These are phyloP conservation scores for Botryotinia globosa DNA, from an alignment of 2,329 filamentous ascomycete genomes.

Conservation along the genomic window DNA sequence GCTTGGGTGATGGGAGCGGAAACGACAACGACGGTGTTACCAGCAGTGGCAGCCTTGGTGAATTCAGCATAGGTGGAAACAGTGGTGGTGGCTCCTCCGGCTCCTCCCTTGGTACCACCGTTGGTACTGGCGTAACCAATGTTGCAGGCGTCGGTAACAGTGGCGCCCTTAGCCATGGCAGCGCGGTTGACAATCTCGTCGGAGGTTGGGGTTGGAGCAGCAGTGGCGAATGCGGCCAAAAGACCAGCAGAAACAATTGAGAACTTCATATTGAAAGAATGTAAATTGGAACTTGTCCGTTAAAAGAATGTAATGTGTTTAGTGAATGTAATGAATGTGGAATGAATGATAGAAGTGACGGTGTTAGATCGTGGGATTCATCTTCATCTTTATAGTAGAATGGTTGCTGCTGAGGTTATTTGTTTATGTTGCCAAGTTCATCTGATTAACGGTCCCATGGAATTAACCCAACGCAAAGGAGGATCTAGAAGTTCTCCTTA, in stretches of 20 bases:
- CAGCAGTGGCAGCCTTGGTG: conserved; percentile 12
- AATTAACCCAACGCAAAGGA: not conserved
- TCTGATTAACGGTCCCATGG: not conserved
- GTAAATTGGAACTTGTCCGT: not conserved
- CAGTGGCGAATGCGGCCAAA: conserved; percentile 16
- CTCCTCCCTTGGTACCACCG: conserved; percentile 46
- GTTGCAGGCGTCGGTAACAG: conserved; percentile 34
- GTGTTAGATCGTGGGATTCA: not conserved
- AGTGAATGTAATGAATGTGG: not conserved
- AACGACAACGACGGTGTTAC: conserved; percentile 14
- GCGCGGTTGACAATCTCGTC: conserved; percentile 19
- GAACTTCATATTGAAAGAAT: conserved; percentile 18
- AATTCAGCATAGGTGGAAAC: conserved; percentile 46
- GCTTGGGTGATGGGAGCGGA: conserved; percentile 5
- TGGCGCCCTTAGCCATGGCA: conserved; percentile 45
- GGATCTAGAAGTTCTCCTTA: conserved; percentile 1
- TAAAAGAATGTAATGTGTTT: not conserved
- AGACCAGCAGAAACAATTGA: conserved; percentile 15
- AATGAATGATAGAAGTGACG: not conserved
- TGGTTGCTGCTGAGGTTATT: not conserved
- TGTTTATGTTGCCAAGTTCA: not conserved
- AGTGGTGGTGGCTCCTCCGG: conserved; percentile 44
- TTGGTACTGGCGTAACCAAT: conserved; percentile 48
- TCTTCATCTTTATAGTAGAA: conserved; percentile 7
- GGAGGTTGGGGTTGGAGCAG: conserved; percentile 17